phyloP scores from a whole-genome alignment of 305 asterid genomes.

The Fraxinus sp. region DNA sequence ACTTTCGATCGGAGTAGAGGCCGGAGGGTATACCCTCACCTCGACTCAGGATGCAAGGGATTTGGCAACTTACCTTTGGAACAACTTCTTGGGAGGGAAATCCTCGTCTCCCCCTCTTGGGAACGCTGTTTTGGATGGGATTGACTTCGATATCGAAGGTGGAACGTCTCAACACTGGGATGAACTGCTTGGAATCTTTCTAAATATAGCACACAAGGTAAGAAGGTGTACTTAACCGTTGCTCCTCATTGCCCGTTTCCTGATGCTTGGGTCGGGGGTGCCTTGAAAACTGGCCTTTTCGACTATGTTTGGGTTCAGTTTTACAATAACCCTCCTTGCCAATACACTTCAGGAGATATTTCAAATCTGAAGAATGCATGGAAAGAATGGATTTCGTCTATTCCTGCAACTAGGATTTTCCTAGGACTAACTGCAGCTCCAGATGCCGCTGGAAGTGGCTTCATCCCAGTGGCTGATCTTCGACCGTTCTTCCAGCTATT shows the following conservation, averaged over 20 bases:
- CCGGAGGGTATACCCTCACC: background rate
- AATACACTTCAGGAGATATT: background rate
- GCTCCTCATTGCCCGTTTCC: background rate
- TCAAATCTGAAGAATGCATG: background rate
- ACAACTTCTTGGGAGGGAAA: constrained; percentile 10
- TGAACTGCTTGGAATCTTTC: constrained; percentile 4
- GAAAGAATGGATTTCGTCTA: constrained; percentile 3
- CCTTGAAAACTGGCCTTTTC: constrained; percentile 6
- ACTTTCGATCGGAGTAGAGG: background rate
- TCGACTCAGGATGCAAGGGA: background rate
- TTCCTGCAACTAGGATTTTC: constrained; percentile 4
- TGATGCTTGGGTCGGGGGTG: constrained; percentile 9
- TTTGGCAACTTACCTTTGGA: constrained; percentile 1
- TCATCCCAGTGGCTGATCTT: background rate
- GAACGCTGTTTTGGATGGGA: constrained; percentile 1
- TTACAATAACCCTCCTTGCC: constrained; percentile 11
- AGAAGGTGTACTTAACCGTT: background rate
- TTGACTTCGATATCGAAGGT: constrained; percentile 8
- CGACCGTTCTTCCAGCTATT: background rate
- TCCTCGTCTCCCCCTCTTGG: constrained; percentile 1
- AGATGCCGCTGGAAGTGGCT: background rate
- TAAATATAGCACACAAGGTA: background rate
- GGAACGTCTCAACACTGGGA: constrained; percentile 11
- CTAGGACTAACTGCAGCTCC: constrained; percentile 4
- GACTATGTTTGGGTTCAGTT: constrained; percentile 17